Evolutionary conservation across 306 rosid genomes (phyloP), one percentile per base, ranked within the genome.

Genomic region (Inga oerstediana): DNA sequence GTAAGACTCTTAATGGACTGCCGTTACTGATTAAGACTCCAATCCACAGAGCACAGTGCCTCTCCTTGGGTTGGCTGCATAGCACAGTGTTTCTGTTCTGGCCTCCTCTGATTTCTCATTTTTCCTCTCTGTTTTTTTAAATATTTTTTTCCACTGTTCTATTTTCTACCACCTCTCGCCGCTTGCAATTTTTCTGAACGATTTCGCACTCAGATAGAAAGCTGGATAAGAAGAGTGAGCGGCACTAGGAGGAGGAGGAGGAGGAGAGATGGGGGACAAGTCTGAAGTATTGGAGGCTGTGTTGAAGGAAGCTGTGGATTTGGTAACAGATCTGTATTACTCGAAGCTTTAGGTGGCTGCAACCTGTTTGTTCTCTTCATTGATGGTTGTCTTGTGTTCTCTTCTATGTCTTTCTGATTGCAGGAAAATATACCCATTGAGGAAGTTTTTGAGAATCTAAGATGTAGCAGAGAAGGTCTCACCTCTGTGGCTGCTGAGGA

Each of bases 361-460:
- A 54, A 4, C 39, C 14, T 87, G 76, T 45, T 48, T 3, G 70
- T 24, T 72, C 41, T 6, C 61, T 77, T 52, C 37, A 10, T 80
- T 52, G 37, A 65, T 75, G 80, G 74, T 41, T 77, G 10, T 78
- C 20, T 19, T 30, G 78, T 14, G 76, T 68, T 52, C 3, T 75
- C 7, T 27, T 49, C 10, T 62, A 43, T 89, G 8, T 80, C 32
- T 86, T 22, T 71, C 10, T 0, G 87, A 83, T 82, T 90, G 92
- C 86, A 96, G 99, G 99, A 96, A 78, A 96, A 96, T 74, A 92
- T 93, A 82, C 99, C 99, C 89, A 92, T 96, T 56, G 98, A 92
- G 85, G 99, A 96, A 83, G 99, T 96, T 68, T 87, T 96, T 41
- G 99, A 96, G 89, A 93, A 94, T 90, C 91, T 96, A 87, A 92